phyloP scores from a whole-genome alignment of 306 rosid genomes.

The Begonia loranthoides region DNA sequence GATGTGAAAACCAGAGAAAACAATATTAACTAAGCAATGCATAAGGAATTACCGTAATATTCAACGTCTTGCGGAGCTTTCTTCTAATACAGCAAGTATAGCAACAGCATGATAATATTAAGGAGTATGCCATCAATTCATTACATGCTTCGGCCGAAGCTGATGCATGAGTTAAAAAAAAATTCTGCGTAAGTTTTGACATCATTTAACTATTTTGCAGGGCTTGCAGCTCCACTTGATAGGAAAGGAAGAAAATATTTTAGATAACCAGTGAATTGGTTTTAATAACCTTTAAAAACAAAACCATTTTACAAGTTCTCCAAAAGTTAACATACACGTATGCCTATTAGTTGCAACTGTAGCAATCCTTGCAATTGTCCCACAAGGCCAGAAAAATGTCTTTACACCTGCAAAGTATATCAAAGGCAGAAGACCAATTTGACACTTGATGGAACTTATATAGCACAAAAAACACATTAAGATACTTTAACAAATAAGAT shows the following conservation, averaged over 20 bases:
- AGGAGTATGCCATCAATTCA: conserved; percentile 89
- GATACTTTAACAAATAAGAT: no score
- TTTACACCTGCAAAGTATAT: conserved; percentile 21
- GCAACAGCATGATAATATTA: conserved; percentile 87
- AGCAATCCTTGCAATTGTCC: conserved; percentile 40
- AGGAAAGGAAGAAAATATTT: not conserved
- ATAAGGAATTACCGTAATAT: conserved; percentile 60
- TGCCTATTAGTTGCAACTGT: conserved; percentile 75
- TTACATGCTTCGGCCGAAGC: conserved; percentile 85
- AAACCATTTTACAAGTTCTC: not conserved
- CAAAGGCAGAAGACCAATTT: no score
- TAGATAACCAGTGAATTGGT: not conserved
- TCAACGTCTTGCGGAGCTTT: conserved; percentile 76
- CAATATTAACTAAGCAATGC: not conserved
- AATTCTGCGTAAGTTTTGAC: not conserved
- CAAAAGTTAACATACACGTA: conserved; percentile 55
- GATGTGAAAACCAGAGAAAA: not conserved
- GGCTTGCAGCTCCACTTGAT: not conserved
- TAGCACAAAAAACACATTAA: no score
- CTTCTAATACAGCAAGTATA: conserved; percentile 88
- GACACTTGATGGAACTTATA: no score
- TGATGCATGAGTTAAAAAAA: conserved; percentile 17
- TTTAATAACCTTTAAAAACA: not conserved
- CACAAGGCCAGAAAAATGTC: conserved; percentile 32
- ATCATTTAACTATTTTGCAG: not conserved